Conservation (phyloP, 176 grass and related monocot species). For the Hsuehochloa calcarea region DNA sequence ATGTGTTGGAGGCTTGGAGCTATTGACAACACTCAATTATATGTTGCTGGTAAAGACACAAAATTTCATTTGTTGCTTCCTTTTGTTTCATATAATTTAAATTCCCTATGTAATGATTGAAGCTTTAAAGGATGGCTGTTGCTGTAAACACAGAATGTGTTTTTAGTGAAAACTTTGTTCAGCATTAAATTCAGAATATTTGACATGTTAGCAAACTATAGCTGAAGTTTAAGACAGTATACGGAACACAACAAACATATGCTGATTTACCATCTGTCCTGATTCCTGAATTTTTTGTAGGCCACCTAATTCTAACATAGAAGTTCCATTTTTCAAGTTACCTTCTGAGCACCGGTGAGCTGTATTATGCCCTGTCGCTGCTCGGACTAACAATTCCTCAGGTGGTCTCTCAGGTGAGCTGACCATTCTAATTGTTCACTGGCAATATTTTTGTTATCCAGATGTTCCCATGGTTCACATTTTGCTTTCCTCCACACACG, state of each 20-base stretch:
- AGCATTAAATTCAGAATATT: neutral
- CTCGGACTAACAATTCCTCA: conserved; percentile 71
- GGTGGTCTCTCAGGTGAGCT: conserved; percentile 63
- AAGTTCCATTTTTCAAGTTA: conserved; percentile 49
- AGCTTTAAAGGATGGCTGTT: neutral
- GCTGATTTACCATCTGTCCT: conserved; percentile 5
- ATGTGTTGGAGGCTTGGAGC: conserved; percentile 95
- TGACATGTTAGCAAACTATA: conserved; percentile 1
- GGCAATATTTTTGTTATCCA: neutral
- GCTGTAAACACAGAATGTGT: conserved; percentile 20
- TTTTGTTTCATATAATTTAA: conserved; percentile 6
- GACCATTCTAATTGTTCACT: neutral
- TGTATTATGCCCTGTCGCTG: conserved; percentile 64
- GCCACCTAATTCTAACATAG: conserved; percentile 1
- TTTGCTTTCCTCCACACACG: neutral
- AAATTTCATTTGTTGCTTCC: neutral
- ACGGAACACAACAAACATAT: neutral
- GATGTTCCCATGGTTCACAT: neutral
- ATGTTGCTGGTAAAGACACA: conserved; percentile 57
- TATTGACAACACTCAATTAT: conserved; percentile 95
- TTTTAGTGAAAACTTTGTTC: neutral
- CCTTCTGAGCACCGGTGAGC: conserved; percentile 56
- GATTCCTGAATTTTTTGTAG: neutral
- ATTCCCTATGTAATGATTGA: neutral
- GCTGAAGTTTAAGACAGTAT: neutral